Evolutionary conservation across 345 rosid species (phyloP).

Genomic region (Lenwebbia sp.): DNA sequence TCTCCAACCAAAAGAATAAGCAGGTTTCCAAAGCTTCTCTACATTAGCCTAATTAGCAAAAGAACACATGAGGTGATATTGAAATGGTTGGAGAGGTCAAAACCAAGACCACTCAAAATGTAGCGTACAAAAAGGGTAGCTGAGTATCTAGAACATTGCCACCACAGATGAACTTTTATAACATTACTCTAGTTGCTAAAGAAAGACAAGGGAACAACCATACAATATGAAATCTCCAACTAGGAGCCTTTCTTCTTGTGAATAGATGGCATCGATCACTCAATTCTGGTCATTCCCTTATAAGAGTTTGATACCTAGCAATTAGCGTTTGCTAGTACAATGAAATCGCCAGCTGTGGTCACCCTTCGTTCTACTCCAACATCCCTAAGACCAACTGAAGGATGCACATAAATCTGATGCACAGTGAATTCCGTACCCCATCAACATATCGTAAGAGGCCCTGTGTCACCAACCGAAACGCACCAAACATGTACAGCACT

Average conservation of each 20-base stretch:
- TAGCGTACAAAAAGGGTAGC: not conserved
- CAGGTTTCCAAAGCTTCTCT: constrained; percentile 85
- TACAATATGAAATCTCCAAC: not conserved
- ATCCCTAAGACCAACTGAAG: not conserved
- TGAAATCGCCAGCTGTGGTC: not conserved
- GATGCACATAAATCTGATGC: not conserved
- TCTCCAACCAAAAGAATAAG: constrained; percentile 79
- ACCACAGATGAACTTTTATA: not conserved
- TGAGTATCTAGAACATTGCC: not conserved
- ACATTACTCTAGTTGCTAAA: not conserved
- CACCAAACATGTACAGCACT: not conserved
- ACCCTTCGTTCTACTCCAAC: not conserved
- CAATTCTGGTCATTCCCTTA: not conserved
- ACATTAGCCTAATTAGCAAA: constrained; percentile 45
- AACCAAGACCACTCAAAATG: not conserved
- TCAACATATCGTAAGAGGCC: not conserved
- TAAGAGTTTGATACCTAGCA: not conserved
- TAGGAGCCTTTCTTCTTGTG: not conserved
- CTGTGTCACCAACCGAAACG: not conserved
- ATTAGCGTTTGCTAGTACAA: not conserved
- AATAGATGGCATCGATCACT: not conserved
- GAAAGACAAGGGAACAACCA: not conserved
- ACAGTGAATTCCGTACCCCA: not conserved
- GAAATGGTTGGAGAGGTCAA: not conserved
- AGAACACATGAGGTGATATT: not conserved